Conservation (phyloP, 192 early-diverging fungal species). For the Coemansia sp. region DNA sequence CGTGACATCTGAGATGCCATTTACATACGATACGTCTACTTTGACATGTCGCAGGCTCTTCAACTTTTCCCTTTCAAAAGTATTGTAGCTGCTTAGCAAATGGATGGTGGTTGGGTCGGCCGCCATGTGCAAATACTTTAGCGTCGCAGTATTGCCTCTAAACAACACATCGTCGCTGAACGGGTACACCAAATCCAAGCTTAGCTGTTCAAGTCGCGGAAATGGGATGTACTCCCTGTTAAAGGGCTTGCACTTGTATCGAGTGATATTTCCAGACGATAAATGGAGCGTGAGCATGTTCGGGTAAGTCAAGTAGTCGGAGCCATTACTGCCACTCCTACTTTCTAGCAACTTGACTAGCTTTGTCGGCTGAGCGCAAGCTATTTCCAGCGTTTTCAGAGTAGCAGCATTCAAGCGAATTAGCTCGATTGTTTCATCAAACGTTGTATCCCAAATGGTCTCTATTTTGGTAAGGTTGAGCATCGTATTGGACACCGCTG, state of each 20-base stretch:
- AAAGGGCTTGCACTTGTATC: not conserved
- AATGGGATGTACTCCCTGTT: not conserved
- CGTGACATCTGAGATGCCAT: not conserved
- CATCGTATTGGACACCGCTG: not conserved
- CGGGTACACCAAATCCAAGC: constrained; percentile 1
- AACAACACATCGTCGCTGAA: constrained; percentile 7
- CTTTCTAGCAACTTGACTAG: not conserved
- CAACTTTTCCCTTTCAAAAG: not conserved
- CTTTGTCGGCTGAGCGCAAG: not conserved
- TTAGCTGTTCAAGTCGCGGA: not conserved
- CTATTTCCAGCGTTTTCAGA: not conserved
- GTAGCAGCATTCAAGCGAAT: not conserved
- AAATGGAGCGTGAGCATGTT: not conserved
- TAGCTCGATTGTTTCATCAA: constrained; percentile 3
- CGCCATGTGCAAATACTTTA: not conserved
- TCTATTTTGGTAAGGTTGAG: not conserved
- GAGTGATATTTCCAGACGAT: not conserved
- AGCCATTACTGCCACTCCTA: not conserved
- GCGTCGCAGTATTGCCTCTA: not conserved
- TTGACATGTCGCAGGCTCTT: not conserved
- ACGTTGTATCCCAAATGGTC: not conserved
- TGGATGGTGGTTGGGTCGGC: not conserved
- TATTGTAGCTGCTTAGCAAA: not conserved
- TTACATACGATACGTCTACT: not conserved
- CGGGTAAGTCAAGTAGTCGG: not conserved